Evolutionary conservation across 2,329 filamentous ascomycete species (phyloP).

Genomic region (Clonostachys rosea): DNA sequence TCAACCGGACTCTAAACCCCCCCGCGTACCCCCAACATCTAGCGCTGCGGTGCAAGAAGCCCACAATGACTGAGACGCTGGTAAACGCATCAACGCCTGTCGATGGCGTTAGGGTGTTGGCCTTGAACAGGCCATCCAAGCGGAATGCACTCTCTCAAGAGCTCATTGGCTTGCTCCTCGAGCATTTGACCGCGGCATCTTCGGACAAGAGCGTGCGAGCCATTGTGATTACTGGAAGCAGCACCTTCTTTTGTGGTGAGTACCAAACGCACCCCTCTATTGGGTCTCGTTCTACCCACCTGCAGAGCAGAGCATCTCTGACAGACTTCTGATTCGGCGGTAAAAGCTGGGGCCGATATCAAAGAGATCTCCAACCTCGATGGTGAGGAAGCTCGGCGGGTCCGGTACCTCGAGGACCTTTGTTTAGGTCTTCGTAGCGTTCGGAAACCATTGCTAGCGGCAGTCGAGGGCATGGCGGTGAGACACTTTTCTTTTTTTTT

Average conservation of each 20-base stretch:
- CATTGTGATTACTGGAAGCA: constrained; percentile 29
- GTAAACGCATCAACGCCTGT: constrained; percentile 14
- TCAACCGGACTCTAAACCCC: too few species aligned
- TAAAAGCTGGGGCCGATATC: constrained; percentile 9
- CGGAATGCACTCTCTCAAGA: constrained; percentile 52
- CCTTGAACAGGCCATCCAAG: constrained; percentile 49
- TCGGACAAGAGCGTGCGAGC: constrained; percentile 18
- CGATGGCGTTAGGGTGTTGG: constrained; percentile 37
- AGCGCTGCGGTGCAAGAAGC: neutral
- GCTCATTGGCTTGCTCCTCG: constrained; percentile 40
- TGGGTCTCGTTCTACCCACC: neutral
- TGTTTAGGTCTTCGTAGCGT: constrained; percentile 22
- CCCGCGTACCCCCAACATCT: neutral
- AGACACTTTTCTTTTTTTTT: constrained; percentile 2
- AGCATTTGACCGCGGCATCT: constrained; percentile 12
- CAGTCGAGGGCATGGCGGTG: constrained; percentile 44
- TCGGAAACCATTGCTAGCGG: constrained; percentile 41
- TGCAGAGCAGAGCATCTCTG: neutral
- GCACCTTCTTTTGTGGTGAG: constrained; percentile 25
- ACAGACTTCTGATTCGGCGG: neutral
- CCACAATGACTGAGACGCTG: constrained; percentile 3
- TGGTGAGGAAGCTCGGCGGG: constrained; percentile 15
- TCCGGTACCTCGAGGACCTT: constrained; percentile 34
- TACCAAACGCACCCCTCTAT: neutral
- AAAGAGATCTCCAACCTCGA: constrained; percentile 9